Percentiles rank a stretch among this genome's conserved stretches.
Evolutionary conservation across 306 rosid species (phyloP).

Genomic region (Cucumis melo): DNA sequence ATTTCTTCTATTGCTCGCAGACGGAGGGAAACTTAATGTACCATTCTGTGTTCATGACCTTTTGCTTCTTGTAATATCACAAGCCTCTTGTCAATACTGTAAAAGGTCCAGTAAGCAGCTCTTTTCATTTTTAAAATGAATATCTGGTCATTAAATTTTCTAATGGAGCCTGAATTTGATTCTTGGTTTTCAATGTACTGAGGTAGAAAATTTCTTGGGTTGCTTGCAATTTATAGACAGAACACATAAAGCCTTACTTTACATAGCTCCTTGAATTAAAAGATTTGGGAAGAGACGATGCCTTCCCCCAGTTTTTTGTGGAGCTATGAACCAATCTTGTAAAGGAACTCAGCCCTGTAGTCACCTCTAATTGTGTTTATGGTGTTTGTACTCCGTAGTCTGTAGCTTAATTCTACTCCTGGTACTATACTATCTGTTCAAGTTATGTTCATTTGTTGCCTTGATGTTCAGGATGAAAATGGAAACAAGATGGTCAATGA

Average conservation of each 20-base stretch:
- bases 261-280: background rate
- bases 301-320: background rate
- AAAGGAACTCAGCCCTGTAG: background rate
- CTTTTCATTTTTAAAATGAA: background rate
- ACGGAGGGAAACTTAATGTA: background rate
- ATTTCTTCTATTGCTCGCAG: background rate
- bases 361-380: background rate
- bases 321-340: background rate
- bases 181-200: background rate
- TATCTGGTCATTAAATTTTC: background rate
- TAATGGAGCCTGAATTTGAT: background rate
- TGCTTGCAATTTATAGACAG: background rate
- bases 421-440: background rate
- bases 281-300: background rate
- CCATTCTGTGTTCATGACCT: background rate
- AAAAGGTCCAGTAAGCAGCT: background rate
- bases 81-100: slow-evolving; percentile 5
- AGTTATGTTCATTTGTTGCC: background rate
- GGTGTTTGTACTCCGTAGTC: background rate
- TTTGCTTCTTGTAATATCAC: background rate
- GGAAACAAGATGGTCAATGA: slow-evolving; percentile 91
- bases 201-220: background rate
- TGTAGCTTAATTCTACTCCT: background rate
- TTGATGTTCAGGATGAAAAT: slow-evolving; percentile 59
- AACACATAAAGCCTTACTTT: background rate